phyloP scores from a whole-genome alignment of 306 rosid genomes.

The Lathyrus aphaca region DNA sequence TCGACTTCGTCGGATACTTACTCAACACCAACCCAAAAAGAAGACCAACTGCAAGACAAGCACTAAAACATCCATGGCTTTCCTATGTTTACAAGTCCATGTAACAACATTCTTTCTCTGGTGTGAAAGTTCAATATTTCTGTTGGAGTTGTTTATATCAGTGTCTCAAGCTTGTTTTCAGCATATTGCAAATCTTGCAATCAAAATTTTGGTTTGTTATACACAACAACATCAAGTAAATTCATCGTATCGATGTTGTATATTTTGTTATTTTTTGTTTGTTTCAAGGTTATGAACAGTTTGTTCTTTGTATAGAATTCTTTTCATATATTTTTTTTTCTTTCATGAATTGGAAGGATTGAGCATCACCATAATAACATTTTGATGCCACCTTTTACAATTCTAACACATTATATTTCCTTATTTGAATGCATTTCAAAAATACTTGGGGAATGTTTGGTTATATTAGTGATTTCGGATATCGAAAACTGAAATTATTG shows the following conservation, averaged over 20 bases:
- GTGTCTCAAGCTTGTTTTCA: conserved; percentile 28
- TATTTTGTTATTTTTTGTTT: conserved; percentile 4
- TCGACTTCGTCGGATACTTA: conserved; percentile 68
- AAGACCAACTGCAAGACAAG: conserved; percentile 77
- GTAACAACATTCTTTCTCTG: conserved; percentile 39
- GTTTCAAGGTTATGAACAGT: conserved; percentile 15
- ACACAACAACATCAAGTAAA: conserved; percentile 37
- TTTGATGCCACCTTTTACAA: conserved; percentile 26
- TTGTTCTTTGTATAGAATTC: conserved; percentile 50
- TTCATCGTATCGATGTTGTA: conserved; percentile 35
- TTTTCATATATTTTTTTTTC: conserved; percentile 36
- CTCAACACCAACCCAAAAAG: conserved; percentile 74
- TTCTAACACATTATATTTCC: conserved; percentile 9
- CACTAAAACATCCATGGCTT: conserved; percentile 95
- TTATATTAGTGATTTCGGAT: too few species aligned
- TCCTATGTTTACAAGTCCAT: conserved; percentile 56
- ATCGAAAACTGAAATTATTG: too few species aligned
- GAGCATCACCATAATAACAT: conserved; percentile 39
- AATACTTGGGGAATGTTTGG: conserved; percentile 3
- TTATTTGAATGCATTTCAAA: conserved; percentile 22
- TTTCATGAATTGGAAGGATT: conserved; percentile 42
- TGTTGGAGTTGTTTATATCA: conserved; percentile 31
- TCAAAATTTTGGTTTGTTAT: conserved; percentile 58
- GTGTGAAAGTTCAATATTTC: conserved; percentile 22
- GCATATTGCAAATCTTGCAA: conserved; percentile 36